Evolutionary conservation across 108 stramenopile genomes (phyloP).

Genomic region (Pseudonitzschia multistriata): DNA sequence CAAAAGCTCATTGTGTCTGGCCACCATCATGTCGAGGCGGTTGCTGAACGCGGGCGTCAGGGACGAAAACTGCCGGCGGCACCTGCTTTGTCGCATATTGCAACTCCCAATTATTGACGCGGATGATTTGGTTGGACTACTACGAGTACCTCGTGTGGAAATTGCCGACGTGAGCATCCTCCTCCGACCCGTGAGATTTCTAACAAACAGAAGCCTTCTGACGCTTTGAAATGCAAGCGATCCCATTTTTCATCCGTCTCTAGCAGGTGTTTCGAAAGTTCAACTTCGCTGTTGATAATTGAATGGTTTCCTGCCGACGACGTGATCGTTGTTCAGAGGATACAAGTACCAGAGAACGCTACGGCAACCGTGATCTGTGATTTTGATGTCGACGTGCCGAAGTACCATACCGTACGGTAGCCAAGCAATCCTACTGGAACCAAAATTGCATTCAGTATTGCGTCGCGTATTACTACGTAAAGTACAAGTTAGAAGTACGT

Average conservation of each 20-base stretch:
- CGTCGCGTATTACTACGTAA: no score
- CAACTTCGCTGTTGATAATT: no score
- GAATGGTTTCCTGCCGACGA: no score
- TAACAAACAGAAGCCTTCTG: not conserved
- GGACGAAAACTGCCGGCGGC: slow-evolving; percentile 9
- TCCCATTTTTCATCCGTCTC: slow-evolving; percentile 11
- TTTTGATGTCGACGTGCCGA: no score
- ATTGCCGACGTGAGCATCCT: not conserved
- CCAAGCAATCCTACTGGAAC: no score
- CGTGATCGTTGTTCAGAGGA: no score
- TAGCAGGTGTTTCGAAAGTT: not conserved
- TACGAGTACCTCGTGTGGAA: not conserved
- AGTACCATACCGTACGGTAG: no score
- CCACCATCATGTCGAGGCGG: slow-evolving; percentile 48
- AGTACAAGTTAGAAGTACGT: no score
- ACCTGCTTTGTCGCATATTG: not conserved
- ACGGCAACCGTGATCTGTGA: no score
- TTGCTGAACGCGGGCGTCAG: slow-evolving; percentile 35
- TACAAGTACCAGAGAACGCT: no score
- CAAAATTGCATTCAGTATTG: no score
- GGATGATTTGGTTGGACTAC: not conserved
- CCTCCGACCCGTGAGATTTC: not conserved
- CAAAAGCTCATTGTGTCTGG: slow-evolving; percentile 54
- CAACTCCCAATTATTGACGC: not conserved
- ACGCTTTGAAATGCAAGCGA: not conserved